Base-by-base conservation (phyloP, 2,329 filamentous ascomycete genomes). In the Dactylellina leptospora region DNA sequence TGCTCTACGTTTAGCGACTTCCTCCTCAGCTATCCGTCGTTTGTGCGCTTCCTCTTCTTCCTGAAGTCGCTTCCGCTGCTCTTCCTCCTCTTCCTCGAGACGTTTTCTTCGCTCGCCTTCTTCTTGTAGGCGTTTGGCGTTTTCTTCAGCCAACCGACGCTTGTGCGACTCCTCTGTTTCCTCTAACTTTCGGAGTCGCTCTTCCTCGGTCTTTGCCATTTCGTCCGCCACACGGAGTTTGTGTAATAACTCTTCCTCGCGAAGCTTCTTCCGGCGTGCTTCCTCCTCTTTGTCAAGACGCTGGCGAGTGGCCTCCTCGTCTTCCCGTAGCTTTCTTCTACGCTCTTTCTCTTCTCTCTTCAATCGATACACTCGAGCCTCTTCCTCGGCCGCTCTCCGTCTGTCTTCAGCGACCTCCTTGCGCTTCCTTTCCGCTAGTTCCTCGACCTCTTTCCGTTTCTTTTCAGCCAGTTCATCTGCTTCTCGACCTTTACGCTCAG, bases 321-420 rank as follows among this genome's bases (percentile, higher is more conserved):
- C 91, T 68, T 93, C 90, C 81, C 96, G 96, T 5, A 92, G 91
- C 78, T 90, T 88, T 30, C 97, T 83, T 56, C 90, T 88, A 80
- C 96, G 92, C 78, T 97, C 97, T 76, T 91, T 88, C 78, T 91
- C 92, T 73, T 85, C 85, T 0, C 93, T 92, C 77, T 97, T 91
- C 72, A 97, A 83, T 77, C 91, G 93, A 74, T 91, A 87, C 75
- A 97, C 82, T n/a, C 92, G 87, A 6, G 91, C 90, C 78, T 91
- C 90, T 74, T 97, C 93, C 73, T 91, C 88, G 48, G 90, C 88
- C 27, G 88, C 86, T 78, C 91, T 83, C 74, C 84, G 84, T 81
- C 91, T 92, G 80, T 89, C 87, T 68, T 87, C 86, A 80, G 96
- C 91, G 1, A 86, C 83, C 74, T 96, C 91, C 79, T 93, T 85